Evolutionary conservation across 345 rosid species (phyloP), one percentile per base, ranked within the genome.

Genomic region (Reutealis trisperma): DNA sequence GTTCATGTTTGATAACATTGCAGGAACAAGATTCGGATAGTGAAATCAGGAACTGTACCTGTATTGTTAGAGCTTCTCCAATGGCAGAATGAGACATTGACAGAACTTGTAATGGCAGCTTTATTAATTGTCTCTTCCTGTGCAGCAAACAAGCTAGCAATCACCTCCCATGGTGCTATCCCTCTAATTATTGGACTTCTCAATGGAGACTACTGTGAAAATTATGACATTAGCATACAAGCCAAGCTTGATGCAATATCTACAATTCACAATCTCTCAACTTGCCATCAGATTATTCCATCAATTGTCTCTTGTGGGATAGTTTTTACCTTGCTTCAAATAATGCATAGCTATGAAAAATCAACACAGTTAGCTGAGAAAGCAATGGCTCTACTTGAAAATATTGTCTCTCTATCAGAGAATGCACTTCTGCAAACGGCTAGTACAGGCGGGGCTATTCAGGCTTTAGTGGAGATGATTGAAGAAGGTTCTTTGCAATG

Each of bases 191-290:
- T 85, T 16, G 86, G 85, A 30, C 78, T 83, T 60, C 81, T 90
- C 7, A 69, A 59, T 45, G 72, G 63, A 61, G 83, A 58, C 4
- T 7, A 24, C 63, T 19, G 21, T 12, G 69, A 52, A 9, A 52
- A 15, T 54, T 6, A 1, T 45, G 62, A 67, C 58, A 61, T 80
- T 41, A 85, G 83, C 51, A 18, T 69, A 44, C 95, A 87, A 47
- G 85, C 91, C 69, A 86, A 81, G 70, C 72, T 90, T 37, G 97
- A 92, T 59, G 88, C 88, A 7, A 78, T 93, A 41, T 84, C 91
- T 27, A 93, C 97, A 6, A 89, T 94, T 64, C 98, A 89, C 77
- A 94, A 90, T 60, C 92, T 93, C 82, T 86, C 94, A 21, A 91
- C 92, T 22, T 88, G 88, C 70, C 82, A 67, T 60, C 95, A 88